Evolutionary conservation across 306 rosid genomes (phyloP).

Genomic region (Prunus fruticosa): DNA sequence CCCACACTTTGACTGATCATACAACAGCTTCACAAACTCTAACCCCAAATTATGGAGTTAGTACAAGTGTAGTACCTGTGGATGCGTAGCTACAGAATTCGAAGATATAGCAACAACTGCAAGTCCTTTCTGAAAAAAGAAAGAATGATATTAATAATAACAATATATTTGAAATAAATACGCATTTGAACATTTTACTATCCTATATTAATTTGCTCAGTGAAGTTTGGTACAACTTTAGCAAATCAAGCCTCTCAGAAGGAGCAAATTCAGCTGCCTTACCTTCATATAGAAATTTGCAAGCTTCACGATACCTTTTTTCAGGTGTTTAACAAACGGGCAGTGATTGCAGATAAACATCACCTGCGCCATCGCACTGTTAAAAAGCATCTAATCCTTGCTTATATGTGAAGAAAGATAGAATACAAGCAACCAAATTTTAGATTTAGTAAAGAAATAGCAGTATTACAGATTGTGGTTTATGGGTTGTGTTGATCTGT

Average conservation of each 20-base stretch:
- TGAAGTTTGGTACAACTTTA: conserved; percentile 1
- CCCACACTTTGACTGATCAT: conserved; percentile 39
- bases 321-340: conserved; percentile 87
- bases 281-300: conserved; percentile 80
- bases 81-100: conserved; percentile 76
- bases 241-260: conserved; percentile 13
- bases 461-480: too few relatives aligned
- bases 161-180: not conserved
- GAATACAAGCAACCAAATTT: not conserved
- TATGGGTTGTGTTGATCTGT: not conserved
- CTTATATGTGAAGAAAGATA: not conserved
- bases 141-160: not conserved
- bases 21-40: conserved; percentile 34
- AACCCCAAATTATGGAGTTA: conserved; percentile 30
- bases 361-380: conserved; percentile 54
- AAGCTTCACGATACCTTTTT: conserved; percentile 72
- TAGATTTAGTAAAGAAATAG: not conserved
- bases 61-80: conserved; percentile 57
- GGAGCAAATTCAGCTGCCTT: conserved; percentile 41
- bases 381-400: not conserved
- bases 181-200: conserved; percentile 4
- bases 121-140: conserved; percentile 26
- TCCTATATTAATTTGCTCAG: conserved; percentile 4
- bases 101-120: conserved; percentile 86
- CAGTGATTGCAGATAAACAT: conserved; percentile 98